Evolutionary conservation across 1,139 yeast genomes (phyloP).

Genomic region (Saccharomyces hybrid): DNA sequence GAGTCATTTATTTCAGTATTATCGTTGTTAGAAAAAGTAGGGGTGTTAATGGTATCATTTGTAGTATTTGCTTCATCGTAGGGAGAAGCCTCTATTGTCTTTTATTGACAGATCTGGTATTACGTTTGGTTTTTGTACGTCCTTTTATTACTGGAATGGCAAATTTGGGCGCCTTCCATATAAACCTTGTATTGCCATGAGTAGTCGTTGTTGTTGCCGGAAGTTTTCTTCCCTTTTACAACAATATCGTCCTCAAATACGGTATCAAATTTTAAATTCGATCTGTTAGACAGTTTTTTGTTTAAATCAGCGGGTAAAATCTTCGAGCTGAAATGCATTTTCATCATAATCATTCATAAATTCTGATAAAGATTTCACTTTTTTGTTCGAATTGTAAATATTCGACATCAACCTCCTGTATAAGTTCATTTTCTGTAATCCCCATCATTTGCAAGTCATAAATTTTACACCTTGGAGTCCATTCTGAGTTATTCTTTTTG

Average conservation of each 20-base stretch:
- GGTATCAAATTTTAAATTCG: not conserved
- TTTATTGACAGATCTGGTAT: constrained; percentile 13
- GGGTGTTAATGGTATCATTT: not conserved
- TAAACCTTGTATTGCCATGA: constrained; percentile 3
- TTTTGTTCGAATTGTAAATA: constrained; percentile 12
- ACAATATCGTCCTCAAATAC: not conserved
- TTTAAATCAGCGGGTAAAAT: not conserved
- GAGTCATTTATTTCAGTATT: not conserved
- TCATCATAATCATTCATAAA: constrained; percentile 60
- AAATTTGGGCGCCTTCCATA: constrained; percentile 23
- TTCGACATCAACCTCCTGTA: constrained; percentile 22
- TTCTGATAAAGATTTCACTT: constrained; percentile 36
- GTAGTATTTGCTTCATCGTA: not conserved
- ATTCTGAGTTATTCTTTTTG: constrained; percentile 39
- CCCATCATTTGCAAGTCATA: constrained; percentile 98
- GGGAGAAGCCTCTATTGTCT: not conserved
- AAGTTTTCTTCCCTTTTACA: not conserved
- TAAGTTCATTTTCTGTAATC: constrained; percentile 78
- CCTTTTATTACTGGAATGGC: constrained; percentile 22
- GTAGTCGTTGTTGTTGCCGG: constrained; percentile 6
- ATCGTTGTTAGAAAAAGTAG: not conserved
- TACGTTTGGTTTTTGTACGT: constrained; percentile 20
- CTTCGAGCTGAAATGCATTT: constrained; percentile 35
- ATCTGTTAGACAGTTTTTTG: not conserved
- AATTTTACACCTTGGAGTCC: constrained; percentile 90